These are phyloP conservation scores for Botrytis fabae DNA, from an alignment of 2,329 filamentous ascomycete species.

Conservation along the genomic window DNA sequence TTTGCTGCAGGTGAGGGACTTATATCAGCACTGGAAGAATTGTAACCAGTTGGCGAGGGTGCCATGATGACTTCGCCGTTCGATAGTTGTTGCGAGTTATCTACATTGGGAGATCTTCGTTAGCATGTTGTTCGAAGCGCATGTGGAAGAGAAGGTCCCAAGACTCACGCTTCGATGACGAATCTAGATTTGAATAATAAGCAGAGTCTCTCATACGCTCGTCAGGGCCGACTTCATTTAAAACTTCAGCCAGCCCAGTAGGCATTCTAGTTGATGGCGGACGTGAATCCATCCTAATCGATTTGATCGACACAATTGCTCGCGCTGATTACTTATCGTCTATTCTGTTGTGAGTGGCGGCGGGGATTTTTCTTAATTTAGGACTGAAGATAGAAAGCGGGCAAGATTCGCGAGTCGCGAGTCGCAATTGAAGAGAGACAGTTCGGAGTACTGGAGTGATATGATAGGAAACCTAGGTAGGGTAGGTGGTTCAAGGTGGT, in stretches of 20 bases:
- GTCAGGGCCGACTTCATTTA: conserved; percentile 49
- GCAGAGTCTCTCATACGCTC: conserved; percentile 52
- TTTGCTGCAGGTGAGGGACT: conserved; percentile 59
- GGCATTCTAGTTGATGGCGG: conserved; percentile 38
- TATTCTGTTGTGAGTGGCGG: conserved; percentile 12
- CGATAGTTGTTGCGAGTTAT: conserved; percentile 35
- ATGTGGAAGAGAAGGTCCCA: background rate
- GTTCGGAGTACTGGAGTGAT: background rate
- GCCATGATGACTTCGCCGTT: conserved; percentile 28
- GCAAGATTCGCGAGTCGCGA: conserved; percentile 19
- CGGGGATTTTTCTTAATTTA: conserved; percentile 10
- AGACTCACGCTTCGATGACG: conserved; percentile 53
- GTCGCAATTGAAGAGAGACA: conserved; percentile 17
- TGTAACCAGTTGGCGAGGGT: conserved; percentile 43
- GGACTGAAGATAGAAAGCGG: conserved; percentile 15
- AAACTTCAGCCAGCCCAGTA: conserved; percentile 51
- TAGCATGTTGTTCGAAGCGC: conserved; percentile 1
- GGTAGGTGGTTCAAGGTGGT: background rate
- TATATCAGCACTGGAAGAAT: conserved; percentile 55
- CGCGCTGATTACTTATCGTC: conserved; percentile 12
- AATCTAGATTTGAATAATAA: conserved; percentile 48
- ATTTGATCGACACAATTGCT: conserved; percentile 10
- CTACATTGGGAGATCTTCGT: conserved; percentile 17
- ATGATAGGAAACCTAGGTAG: background rate
- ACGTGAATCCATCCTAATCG: conserved; percentile 21